These are phyloP conservation scores for Cercospora sp. DNA, from an alignment of 2,329 filamentous ascomycete species.

Conservation along the genomic window DNA sequence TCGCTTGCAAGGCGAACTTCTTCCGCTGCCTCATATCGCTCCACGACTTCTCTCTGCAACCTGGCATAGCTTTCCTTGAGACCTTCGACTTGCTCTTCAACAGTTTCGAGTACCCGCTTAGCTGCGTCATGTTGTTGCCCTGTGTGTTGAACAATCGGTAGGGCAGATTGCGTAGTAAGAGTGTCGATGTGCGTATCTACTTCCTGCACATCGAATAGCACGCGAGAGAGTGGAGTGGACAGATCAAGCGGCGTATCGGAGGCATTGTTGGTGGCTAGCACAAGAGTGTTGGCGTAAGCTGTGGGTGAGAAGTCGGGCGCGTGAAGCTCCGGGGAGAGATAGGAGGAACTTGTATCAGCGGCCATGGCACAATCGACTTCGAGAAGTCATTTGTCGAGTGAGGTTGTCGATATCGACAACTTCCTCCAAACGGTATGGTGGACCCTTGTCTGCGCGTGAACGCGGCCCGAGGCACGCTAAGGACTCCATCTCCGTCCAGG, in stretches of 20 bases:
- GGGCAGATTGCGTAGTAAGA: slow-evolving; percentile 79
- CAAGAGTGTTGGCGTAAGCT: slow-evolving; percentile 82
- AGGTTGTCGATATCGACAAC: background rate
- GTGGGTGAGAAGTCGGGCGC: slow-evolving; percentile 68
- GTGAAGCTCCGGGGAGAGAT: slow-evolving; percentile 19
- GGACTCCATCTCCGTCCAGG: background rate
- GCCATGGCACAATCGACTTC: slow-evolving; percentile 1
- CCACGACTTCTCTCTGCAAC: slow-evolving; percentile 80
- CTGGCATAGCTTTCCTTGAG: slow-evolving; percentile 83
- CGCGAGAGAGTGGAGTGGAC: slow-evolving; percentile 86
- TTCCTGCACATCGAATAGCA: slow-evolving; percentile 95
- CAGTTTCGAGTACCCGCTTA: slow-evolving; percentile 68
- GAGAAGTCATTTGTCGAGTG: background rate
- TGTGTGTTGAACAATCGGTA: slow-evolving; percentile 79
- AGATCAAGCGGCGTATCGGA: slow-evolving; percentile 89
- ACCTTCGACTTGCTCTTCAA: slow-evolving; percentile 76
- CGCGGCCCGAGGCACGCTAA: background rate
- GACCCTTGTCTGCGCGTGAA: background rate
- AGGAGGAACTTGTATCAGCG: slow-evolving; percentile 13
- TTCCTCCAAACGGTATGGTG: background rate
- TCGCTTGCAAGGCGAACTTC: slow-evolving; percentile 76
- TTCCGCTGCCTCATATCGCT: slow-evolving; percentile 82
- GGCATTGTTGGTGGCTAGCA: slow-evolving; percentile 87
- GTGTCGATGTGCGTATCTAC: slow-evolving; percentile 94
- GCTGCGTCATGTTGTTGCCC: slow-evolving; percentile 72